Percentiles rank a stretch among this genome's conserved stretches.
phyloP scores from a whole-genome alignment of 1,284 basidiomycete species.

The Singerocomus rubriflavus region DNA sequence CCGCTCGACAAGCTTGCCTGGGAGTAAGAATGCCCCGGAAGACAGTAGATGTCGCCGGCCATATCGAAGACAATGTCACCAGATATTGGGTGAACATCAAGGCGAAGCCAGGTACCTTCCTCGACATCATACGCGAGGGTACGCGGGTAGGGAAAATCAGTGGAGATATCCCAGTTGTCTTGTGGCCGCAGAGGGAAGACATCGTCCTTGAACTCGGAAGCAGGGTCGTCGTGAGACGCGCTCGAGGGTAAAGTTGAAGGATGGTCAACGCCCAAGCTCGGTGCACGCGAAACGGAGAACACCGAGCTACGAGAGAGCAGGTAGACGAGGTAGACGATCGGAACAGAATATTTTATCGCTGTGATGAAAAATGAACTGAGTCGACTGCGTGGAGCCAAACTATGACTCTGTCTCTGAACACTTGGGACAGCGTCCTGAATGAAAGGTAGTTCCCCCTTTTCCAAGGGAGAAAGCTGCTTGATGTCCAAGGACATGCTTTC shows the following conservation, averaged over 20 bases:
- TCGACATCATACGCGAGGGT: slow-evolving; percentile 62
- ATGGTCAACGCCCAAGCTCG: background rate
- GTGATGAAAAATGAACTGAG: slow-evolving; percentile 4
- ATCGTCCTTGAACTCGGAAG: slow-evolving; percentile 55
- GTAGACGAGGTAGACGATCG: slow-evolving; percentile 21
- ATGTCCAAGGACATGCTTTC: slow-evolving; percentile 11
- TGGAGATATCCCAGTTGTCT: slow-evolving; percentile 73
- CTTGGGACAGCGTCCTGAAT: background rate
- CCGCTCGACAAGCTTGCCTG: slow-evolving; percentile 17
- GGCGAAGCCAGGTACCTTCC: slow-evolving; percentile 70
- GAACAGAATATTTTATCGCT: slow-evolving; percentile 21
- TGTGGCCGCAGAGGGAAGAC: slow-evolving; percentile 62
- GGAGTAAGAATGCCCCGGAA: slow-evolving; percentile 45
- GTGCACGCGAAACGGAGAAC: background rate
- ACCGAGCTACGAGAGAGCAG: slow-evolving; percentile 14
- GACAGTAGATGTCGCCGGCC: slow-evolving; percentile 69
- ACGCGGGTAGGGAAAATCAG: slow-evolving; percentile 68
- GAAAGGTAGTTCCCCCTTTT: slow-evolving; percentile 23
- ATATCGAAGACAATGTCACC: slow-evolving; percentile 76
- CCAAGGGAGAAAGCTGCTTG: slow-evolving; percentile 12
- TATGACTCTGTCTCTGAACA: background rate
- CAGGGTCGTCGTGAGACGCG: slow-evolving; percentile 29
- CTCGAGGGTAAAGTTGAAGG: slow-evolving; percentile 6
- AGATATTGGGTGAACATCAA: slow-evolving; percentile 63
- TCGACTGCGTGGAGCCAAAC: background rate